phyloP scores from a whole-genome alignment of 495 filamentous ascomycete species.

The Trichoderma virens region DNA sequence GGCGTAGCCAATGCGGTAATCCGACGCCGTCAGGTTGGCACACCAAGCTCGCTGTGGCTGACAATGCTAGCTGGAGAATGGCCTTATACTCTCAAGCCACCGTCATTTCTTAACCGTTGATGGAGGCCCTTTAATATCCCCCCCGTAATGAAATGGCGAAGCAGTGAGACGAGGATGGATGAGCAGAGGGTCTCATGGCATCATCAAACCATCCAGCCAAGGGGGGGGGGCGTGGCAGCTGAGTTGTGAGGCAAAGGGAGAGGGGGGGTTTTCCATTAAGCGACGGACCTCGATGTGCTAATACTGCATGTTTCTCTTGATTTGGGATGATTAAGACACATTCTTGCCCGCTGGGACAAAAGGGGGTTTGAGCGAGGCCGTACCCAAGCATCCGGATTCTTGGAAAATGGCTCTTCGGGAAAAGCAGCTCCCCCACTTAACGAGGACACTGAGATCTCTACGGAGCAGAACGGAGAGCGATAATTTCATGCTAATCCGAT shows the following conservation, averaged over 20 bases:
- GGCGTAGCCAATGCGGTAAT: neutral
- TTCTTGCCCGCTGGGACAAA: neutral
- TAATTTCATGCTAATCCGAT: neutral
- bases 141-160: neutral
- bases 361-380: neutral
- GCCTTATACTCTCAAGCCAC: neutral
- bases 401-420: no score
- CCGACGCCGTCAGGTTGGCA: neutral
- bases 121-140: neutral
- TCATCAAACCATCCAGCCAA: neutral
- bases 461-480: neutral
- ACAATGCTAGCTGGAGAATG: neutral
- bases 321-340: neutral
- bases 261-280: neutral
- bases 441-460: no score
- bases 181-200: neutral
- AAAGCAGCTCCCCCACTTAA: no score
- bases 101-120: neutral
- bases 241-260: constrained; percentile 13
- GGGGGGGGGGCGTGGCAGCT: constrained; percentile 7
- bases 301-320: no score
- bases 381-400: no score
- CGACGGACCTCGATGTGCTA: no score
- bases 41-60: neutral
- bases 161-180: neutral